Base-by-base conservation (phyloP, 176 grass and related monocot genomes). In the Raddia distichophylla region DNA sequence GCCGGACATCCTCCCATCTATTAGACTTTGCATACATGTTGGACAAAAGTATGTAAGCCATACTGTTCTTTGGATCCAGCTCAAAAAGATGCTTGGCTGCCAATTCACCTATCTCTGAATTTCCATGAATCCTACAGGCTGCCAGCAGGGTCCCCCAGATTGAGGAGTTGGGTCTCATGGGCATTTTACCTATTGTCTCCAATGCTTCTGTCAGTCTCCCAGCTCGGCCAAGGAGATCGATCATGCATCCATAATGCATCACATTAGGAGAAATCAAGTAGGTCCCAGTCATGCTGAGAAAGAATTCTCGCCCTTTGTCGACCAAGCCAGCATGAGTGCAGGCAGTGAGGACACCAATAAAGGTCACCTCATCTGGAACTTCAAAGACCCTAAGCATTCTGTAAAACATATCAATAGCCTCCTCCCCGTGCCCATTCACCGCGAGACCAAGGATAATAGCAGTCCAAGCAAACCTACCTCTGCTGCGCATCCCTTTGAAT, bases 161-260 rank as follows among this genome's bases (percentile, higher is more conserved):
- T 63, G 90, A 71, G 12, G 84, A 52, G 89, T 86, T 93, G 8
- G 89, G 84, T 83, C 13, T 85, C 90, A 93, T 88, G 52, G 90
- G 93, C 93, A 98, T 98, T 71, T 91, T 73, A 74, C 18, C 52
- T 90, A 93, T 91, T 42, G 82, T 85, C 59, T 88, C 82, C 49
- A 91, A 72, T 87, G 93, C 93, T 79, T 95, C 89, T 70, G 56
- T 84, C 60, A 99, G 56, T 69, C 73, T 90, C 64, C 91, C 89
- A 33, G 89, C 82, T 91, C 89, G 75, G 22, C 91, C 86, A 45
- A 99, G 79, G 40, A 99, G 91, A 81, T 95, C 89, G 59, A 99
- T 60, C 33, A 93, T 77, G 84, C 93, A 99, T 22, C 85, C 91
- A 55, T 99, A 99, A 86, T 99, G 93, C 79, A 84, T 84, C 57